These are phyloP conservation scores for Pleodorina starrii DNA, from an alignment of 139 green algal genomes.

Conservation along the genomic window DNA sequence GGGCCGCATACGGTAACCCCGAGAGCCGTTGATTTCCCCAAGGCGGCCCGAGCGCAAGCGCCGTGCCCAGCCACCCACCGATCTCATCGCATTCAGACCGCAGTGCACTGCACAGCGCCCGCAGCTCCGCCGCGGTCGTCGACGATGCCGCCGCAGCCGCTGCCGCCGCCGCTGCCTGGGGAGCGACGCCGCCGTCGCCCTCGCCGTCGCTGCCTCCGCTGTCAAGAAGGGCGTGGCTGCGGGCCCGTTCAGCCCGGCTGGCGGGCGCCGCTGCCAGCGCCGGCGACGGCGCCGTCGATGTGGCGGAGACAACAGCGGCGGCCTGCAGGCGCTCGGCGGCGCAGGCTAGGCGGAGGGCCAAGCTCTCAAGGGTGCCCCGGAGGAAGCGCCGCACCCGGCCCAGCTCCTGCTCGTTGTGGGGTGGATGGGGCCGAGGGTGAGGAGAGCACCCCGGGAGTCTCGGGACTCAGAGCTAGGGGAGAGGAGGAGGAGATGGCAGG, in stretches of 20 bases:
- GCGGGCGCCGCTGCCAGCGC: background rate
- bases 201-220: background rate
- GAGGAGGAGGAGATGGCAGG: too few relatives aligned
- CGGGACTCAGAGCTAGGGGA: too few relatives aligned
- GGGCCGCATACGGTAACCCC: too few relatives aligned
- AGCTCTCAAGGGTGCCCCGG: background rate
- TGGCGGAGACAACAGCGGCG: background rate
- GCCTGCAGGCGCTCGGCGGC: background rate
- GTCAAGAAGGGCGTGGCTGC: background rate
- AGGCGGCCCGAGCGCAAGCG: too few relatives aligned
- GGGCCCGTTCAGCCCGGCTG: background rate
- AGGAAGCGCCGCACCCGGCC: background rate
- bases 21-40: too few relatives aligned
- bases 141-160: too few relatives aligned
- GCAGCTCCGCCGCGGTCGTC: background rate
- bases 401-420: slow-evolving; percentile 37
- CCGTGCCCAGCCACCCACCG: too few relatives aligned
- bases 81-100: slow-evolving; percentile 19
- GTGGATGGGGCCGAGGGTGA: background rate
- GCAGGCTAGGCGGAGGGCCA: background rate
- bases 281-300: background rate
- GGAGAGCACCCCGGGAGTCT: too few relatives aligned
- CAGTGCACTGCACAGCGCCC: background rate
- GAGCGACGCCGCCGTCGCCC: background rate
- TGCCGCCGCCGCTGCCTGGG: background rate